Evolutionary conservation across 169 alveolate species (phyloP).

Genomic region (Eimeria necatrix): DNA sequence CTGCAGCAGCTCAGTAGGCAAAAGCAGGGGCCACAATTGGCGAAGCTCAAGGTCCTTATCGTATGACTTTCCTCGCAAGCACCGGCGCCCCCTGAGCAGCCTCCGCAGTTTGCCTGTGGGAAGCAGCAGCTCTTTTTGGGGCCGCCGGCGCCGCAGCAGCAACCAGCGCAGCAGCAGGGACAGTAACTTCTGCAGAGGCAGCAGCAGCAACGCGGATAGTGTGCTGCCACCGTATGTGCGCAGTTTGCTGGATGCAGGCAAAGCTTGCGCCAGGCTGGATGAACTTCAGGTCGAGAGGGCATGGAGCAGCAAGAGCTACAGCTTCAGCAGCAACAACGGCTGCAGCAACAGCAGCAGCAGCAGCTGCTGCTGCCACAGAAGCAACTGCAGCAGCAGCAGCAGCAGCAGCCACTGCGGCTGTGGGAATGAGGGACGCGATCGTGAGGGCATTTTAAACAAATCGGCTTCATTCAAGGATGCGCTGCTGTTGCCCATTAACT

Average conservation of each 20-base stretch:
- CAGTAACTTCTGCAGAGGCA: background rate
- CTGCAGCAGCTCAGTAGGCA: background rate
- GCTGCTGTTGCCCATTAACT: background rate
- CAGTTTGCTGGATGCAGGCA: background rate
- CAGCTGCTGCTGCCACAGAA: too few species aligned
- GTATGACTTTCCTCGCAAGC: too few species aligned
- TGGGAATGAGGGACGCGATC: background rate
- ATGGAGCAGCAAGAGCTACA: conserved; percentile 22
- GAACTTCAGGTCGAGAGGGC: background rate
- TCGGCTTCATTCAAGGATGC: background rate
- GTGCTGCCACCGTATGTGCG: background rate
- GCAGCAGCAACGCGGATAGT: background rate
- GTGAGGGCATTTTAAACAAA: background rate
- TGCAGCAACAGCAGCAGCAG: background rate
- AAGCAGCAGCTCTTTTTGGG: background rate
- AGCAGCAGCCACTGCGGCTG: background rate
- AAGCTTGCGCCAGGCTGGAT: background rate
- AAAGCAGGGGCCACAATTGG: background rate
- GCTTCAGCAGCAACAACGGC: conserved; percentile 13
- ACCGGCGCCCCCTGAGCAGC: background rate
- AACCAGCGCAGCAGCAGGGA: background rate
- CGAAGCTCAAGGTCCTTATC: background rate
- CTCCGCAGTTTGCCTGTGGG: background rate
- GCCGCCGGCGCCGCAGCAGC: background rate
- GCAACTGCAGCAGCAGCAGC: conserved; percentile 20